Evolutionary conservation across 2,329 filamentous ascomycete genomes (phyloP), one percentile per base, ranked within the genome.

Genomic region (Fonsecaea erecta): DNA sequence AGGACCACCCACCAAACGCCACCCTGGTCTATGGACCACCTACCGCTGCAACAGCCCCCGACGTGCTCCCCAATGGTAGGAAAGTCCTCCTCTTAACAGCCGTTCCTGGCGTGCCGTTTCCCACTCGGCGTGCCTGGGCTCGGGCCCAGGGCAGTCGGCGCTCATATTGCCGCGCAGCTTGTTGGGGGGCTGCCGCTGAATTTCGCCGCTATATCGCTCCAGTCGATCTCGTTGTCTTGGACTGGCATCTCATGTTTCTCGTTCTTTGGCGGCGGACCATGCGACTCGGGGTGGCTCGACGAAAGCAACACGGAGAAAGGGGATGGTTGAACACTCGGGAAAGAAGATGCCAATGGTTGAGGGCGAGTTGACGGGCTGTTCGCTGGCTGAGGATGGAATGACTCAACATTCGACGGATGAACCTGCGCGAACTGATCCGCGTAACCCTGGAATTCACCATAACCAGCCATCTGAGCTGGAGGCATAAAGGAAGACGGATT

Each of bases 151-250:
- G 90, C 30, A 96, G 86, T 79, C 98, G 92, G 58, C 91, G 85
- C 75, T 98, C 93, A 74, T 95, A 97, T 4, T 98, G 86, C 86
- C 93, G 97, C 77, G 92, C 93, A 68, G 93, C 93, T 78, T 99
- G 93, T 75, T 97, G 92, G 16, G 97, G 86, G 34, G 28, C 91
- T 90, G 21, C 97, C 94, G 68, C 93, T 86, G 77, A 97, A 97
- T 52, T 86, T 84, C 59, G 85, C 82, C 53, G 91, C 92, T 74
- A 71, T 61, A 6, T 73, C 82, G 73, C 76, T 82, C 96, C 94
- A 99, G 76, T 98, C 88, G 74, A 97, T 88, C 74, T 96, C 90
- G 63, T 84, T 85, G 58, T 90, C 75, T 92, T 92, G 53, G 62
- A 46, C 34, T 85, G 58, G 96, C 87, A 76, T 91, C 91, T 95